Base-by-base conservation (phyloP, 1,284 basidiomycete genomes). In the Quambalaria eucalypti region DNA sequence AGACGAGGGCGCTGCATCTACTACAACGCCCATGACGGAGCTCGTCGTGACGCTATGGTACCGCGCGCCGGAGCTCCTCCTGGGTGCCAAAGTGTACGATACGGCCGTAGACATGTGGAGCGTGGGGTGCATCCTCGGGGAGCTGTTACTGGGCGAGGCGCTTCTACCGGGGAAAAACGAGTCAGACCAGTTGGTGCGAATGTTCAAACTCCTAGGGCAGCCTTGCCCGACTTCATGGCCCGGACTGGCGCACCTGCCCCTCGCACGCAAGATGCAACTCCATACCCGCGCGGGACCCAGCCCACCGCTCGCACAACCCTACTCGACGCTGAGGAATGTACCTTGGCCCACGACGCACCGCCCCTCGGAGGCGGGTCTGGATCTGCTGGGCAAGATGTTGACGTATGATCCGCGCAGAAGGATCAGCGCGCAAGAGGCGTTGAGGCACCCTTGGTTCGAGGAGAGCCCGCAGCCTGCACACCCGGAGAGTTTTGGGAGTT, bases 11-110 rank as follows among this genome's bases (percentile, higher is more conserved):
- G 89, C 91, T 19, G n/a, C n/a, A n/a, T n/a, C n/a, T n/a, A n/a
- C n/a, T n/a, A n/a, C n/a, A n/a, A n/a, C n/a, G n/a, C n/a, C n/a
- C n/a, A 86, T 99, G 83, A 99, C 95, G 2, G 90, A 92, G 71
- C 81, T 98, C 14, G 95, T 99, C 1, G 95, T 98, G 4, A 98
- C 95, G 1, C 80, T 99, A 14, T 99, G 95, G 95, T 99, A 99
- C 78, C 83, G 93, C 12, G 61, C 65, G 9, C 67, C 67, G 1
- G 67, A 69, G 42, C 63, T 69, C 5, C 50, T 69, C 1, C 58
- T 69, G 4, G 65, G 65, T 19, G 47, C 59, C 1, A 29, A 47
- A n/a, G 28, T 26, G 42, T 75, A 75, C 56, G 60, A 65, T 28
- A 67, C 66, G 2, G 66, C 64, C 9, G 64, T 74, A 46, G 73